A percentile compares a stretch with the other conserved stretches of the same genome.
phyloP scores from a whole-genome alignment of 106 monocot species.

The Dioscorea dumetorum region DNA sequence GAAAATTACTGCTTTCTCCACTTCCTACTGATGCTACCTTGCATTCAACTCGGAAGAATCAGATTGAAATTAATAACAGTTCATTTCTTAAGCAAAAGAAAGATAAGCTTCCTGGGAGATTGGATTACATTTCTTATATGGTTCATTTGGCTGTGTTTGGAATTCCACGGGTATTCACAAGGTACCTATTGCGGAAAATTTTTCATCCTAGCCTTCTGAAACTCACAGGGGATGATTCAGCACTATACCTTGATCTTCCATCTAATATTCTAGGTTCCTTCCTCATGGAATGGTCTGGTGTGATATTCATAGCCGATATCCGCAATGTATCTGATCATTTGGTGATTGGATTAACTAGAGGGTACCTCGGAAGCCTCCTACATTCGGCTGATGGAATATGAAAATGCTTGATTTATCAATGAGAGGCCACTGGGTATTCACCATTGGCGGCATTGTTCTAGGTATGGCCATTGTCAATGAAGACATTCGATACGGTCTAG shows the following conservation, averaged over 20 bases:
- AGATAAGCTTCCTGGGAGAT: constrained; percentile 26
- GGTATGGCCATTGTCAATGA: constrained; percentile 71
- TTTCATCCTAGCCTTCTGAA: constrained; percentile 42
- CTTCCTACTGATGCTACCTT: constrained; percentile 28
- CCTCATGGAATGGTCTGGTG: constrained; percentile 91
- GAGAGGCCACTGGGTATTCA: constrained; percentile 57
- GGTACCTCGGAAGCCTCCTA: constrained; percentile 88
- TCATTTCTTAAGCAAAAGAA: constrained; percentile 17
- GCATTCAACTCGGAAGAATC: constrained; percentile 16
- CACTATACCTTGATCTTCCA: constrained; percentile 61
- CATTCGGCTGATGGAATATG: constrained; percentile 99
- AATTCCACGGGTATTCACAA: constrained; percentile 71
- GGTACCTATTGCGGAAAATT: constrained; percentile 52
- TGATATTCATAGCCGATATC: constrained; percentile 79
- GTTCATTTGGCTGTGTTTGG: constrained; percentile 68
- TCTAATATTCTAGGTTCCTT: constrained; percentile 85
- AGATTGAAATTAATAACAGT: constrained; percentile 6
- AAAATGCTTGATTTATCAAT: constrained; percentile 77
- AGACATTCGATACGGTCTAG: constrained; percentile 47
- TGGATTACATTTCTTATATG: constrained; percentile 52
- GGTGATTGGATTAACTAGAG: constrained; percentile 73
- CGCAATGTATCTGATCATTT: constrained; percentile 69
- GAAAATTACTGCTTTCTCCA: constrained; percentile 11
- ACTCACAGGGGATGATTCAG: constrained; percentile 41
- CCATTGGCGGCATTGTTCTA: constrained; percentile 57